Conservation (phyloP, 1,284 basidiomycete species). For the Leccinum angustisporum region DNA sequence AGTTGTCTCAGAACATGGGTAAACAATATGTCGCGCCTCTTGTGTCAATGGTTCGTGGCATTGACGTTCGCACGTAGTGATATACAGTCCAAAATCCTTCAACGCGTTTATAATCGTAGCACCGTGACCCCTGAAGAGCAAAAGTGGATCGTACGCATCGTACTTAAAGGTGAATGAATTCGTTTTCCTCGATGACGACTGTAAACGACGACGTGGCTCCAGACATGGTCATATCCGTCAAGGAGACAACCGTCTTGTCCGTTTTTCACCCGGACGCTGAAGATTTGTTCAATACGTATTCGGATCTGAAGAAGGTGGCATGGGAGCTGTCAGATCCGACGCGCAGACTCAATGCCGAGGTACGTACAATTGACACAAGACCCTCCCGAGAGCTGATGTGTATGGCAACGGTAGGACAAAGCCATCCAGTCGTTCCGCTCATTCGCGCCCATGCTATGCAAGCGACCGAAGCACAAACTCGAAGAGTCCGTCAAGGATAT, state of each 20-base stretch:
- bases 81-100: constrained; percentile 70
- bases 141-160: constrained; percentile 89
- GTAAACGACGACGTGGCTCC: background rate
- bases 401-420: constrained; percentile 61
- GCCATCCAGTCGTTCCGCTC: constrained; percentile 76
- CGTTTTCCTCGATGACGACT: background rate
- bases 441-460: constrained; percentile 93
- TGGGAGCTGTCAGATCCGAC: constrained; percentile 75
- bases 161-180: constrained; percentile 73
- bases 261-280: constrained; percentile 91
- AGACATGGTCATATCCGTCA: constrained; percentile 81
- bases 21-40: constrained; percentile 52
- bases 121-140: constrained; percentile 87
- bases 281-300: constrained; percentile 91
- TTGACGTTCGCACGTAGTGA: constrained; percentile 48
- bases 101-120: constrained; percentile 72
- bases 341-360: constrained; percentile 62
- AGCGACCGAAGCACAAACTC: constrained; percentile 75
- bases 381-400: background rate
- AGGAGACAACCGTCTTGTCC: constrained; percentile 84
- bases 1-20: constrained; percentile 65
- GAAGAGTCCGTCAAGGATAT: constrained; percentile 84
- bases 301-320: constrained; percentile 88
- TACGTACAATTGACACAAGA: constrained; percentile 34
- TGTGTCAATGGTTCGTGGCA: background rate